Percentiles rank a stretch among this genome's conserved stretches.
Conservation (phyloP, 768 basidiomycete species). For the Hericium erinaceus region DNA sequence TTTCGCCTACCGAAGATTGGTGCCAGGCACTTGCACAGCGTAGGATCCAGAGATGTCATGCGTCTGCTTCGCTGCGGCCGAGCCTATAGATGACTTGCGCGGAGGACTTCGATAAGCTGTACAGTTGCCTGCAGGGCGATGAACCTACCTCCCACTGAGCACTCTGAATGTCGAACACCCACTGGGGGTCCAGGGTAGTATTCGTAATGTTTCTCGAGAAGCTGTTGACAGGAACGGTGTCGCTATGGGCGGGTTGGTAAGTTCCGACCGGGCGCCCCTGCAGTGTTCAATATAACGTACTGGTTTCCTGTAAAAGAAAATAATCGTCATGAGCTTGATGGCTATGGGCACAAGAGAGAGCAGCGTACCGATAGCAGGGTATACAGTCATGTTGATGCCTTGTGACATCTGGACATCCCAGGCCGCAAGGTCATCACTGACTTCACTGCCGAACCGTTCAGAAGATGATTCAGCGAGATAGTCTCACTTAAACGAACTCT, state of each 20-base stretch:
- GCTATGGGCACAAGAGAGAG: not conserved
- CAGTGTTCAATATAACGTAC: no score
- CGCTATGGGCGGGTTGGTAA: constrained; percentile 25
- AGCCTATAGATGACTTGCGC: no score
- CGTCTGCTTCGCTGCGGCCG: constrained; percentile 19
- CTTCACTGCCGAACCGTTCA: not conserved
- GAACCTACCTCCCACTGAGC: constrained; percentile 36
- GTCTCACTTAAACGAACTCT: constrained; percentile 22
- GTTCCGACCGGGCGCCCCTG: not conserved
- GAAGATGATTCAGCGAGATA: no score
- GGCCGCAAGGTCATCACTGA: constrained; percentile 31
- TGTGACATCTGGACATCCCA: constrained; percentile 39
- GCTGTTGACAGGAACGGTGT: constrained; percentile 46
- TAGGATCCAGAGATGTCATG: constrained; percentile 47
- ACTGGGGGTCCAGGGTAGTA: constrained; percentile 31
- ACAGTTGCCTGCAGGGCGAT: no score
- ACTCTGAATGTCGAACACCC: constrained; percentile 46
- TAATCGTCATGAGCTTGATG: not conserved
- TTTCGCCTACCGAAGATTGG: constrained; percentile 33
- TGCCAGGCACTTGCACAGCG: constrained; percentile 36
- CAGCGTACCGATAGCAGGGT: constrained; percentile 37
- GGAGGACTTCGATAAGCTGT: no score
- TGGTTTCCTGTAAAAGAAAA: no score
- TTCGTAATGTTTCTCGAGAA: constrained; percentile 44
- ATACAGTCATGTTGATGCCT: constrained; percentile 33